Evolutionary conservation across 2,329 filamentous ascomycete genomes (phyloP).

Genomic region (Trichoderma asperellum): DNA sequence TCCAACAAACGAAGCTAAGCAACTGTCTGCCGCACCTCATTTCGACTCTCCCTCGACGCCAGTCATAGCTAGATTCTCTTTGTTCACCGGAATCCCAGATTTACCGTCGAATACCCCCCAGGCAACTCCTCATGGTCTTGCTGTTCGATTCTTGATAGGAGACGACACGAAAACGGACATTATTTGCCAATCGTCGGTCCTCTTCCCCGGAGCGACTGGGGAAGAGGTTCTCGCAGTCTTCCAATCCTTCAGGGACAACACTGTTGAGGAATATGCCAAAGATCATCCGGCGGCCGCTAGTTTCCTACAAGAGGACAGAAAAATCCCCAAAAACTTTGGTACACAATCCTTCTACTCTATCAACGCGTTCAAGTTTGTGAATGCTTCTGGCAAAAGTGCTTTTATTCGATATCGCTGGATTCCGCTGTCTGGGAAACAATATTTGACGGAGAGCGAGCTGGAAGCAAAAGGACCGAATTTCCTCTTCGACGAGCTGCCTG

Average conservation of each 20-base stretch:
- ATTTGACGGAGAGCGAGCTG: slow-evolving; percentile 4
- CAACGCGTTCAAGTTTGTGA: slow-evolving; percentile 22
- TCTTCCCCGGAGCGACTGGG: slow-evolving; percentile 1
- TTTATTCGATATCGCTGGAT: slow-evolving; percentile 24
- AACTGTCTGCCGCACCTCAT: slow-evolving; percentile 21
- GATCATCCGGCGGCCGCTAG: slow-evolving; percentile 1
- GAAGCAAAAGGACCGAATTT: slow-evolving; percentile 12
- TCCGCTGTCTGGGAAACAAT: slow-evolving; percentile 8
- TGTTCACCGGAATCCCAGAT: slow-evolving; percentile 17
- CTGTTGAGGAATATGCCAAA: slow-evolving; percentile 4
- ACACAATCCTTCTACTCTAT: slow-evolving; percentile 24
- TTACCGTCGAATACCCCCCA: slow-evolving; percentile 4
- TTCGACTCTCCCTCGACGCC: slow-evolving; percentile 21
- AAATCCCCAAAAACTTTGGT: slow-evolving; percentile 7
- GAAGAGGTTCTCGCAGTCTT: slow-evolving; percentile 15
- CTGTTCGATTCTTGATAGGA: slow-evolving; percentile 17
- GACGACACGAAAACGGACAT: slow-evolving; percentile 19
- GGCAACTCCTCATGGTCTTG: slow-evolving; percentile 16
- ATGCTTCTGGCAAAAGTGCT: not conserved
- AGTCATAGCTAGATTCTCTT: slow-evolving; percentile 25
- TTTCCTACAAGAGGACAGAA: slow-evolving; percentile 7
- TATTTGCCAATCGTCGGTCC: slow-evolving; percentile 7
- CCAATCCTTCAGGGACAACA: not conserved
- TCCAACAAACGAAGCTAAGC: slow-evolving; percentile 22
- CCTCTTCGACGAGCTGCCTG: slow-evolving; percentile 21